Conservation (phyloP, 1,284 basidiomycete genomes). For the Exobasidium rhododendri region DNA sequence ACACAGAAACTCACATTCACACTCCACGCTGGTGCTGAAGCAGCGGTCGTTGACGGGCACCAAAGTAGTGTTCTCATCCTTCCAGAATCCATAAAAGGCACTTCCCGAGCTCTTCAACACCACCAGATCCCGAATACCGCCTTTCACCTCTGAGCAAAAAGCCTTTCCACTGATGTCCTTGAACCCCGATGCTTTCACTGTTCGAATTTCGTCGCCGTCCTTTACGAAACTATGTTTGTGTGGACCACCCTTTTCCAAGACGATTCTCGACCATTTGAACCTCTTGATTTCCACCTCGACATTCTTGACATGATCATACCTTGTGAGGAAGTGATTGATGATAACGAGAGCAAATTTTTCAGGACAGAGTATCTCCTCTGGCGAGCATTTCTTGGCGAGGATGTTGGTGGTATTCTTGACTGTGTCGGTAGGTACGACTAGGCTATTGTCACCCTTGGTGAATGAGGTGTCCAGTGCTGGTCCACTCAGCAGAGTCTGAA, state of each 20-base stretch:
- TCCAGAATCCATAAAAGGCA: conserved; percentile 75
- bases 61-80: conserved; percentile 85
- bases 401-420: conserved; percentile 87
- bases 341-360: conserved; percentile 84
- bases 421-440: conserved; percentile 56
- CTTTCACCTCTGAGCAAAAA: conserved; percentile 26
- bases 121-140: conserved; percentile 37
- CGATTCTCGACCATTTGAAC: conserved; percentile 81
- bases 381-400: conserved; percentile 32
- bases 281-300: conserved; percentile 74
- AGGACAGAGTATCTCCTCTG: conserved; percentile 57
- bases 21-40: conserved; percentile 50
- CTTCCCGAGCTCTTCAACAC: conserved; percentile 88
- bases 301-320: conserved; percentile 71
- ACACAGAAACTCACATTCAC: conserved; percentile 14
- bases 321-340: conserved; percentile 76
- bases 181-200: conserved; percentile 65
- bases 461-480: conserved; percentile 29
- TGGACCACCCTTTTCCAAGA: conserved; percentile 58
- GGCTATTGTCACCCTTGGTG: conserved; percentile 40
- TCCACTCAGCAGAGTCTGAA: conserved; percentile 39
- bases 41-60: conserved; percentile 46
- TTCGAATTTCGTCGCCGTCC: conserved; percentile 83
- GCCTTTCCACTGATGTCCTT: conserved; percentile 59
- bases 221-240: conserved; percentile 81